Conservation (phyloP, 2,329 filamentous ascomycete species). For the Sphaerulina musiva region DNA sequence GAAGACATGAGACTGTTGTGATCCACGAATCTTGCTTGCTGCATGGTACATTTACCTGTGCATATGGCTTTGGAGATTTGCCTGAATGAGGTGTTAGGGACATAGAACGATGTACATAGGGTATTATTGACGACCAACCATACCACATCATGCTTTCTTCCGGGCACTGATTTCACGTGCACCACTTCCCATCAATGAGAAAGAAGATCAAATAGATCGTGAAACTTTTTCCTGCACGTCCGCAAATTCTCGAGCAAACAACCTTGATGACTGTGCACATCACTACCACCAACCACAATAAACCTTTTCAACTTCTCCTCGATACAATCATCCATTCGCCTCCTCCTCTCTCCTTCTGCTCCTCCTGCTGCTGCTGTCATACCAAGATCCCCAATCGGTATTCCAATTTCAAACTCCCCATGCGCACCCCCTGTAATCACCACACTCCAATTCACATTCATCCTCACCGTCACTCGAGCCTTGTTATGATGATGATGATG, state of each 20-base stretch:
- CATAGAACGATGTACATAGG: too few relatives aligned
- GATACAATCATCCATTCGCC: background rate
- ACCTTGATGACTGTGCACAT: too few relatives aligned
- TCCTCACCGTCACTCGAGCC: background rate
- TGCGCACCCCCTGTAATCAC: background rate
- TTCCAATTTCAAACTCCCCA: background rate
- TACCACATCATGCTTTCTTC: background rate
- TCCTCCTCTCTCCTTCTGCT: background rate
- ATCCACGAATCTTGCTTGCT: background rate
- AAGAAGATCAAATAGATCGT: background rate
- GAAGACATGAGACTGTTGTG: background rate
- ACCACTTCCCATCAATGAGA: too few relatives aligned
- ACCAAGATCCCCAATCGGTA: constrained; percentile 1
- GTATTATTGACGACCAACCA: background rate
- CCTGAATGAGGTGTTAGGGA: background rate
- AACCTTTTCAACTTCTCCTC: background rate
- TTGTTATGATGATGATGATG: too few relatives aligned
- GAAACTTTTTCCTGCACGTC: constrained; percentile 2
- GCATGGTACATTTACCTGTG: background rate
- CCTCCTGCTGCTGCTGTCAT: too few relatives aligned
- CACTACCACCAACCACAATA: background rate
- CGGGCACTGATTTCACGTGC: too few relatives aligned
- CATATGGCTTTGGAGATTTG: background rate
- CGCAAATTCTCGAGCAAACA: constrained; percentile 1
- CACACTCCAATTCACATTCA: background rate